These are phyloP conservation scores for Yamadazyma kanchanaburiensis DNA, from an alignment of 1,139 yeast species.

Conservation along the genomic window DNA sequence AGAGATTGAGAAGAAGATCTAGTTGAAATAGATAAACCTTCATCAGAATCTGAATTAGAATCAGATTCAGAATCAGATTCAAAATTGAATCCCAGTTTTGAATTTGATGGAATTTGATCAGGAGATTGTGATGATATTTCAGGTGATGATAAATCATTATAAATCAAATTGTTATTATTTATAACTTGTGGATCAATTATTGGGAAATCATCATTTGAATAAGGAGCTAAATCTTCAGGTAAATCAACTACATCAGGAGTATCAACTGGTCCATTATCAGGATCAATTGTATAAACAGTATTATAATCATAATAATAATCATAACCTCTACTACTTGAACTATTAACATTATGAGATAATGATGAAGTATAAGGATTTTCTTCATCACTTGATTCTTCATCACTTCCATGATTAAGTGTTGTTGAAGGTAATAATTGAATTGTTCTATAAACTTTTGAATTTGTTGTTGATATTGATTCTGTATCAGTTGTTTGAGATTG, in stretches of 20 bases:
- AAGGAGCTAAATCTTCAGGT: slow-evolving; percentile 42
- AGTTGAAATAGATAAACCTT: slow-evolving; percentile 40
- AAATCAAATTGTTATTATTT: slow-evolving; percentile 11
- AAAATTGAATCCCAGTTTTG: slow-evolving; percentile 11
- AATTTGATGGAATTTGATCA: slow-evolving; percentile 3
- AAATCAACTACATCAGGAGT: slow-evolving; percentile 43
- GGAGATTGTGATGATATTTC: not conserved
- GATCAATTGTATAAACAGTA: slow-evolving; percentile 67
- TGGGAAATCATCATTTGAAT: slow-evolving; percentile 37
- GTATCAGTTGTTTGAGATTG: slow-evolving; percentile 21
- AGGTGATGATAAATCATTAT: slow-evolving; percentile 4
- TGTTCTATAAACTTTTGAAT: slow-evolving; percentile 40
- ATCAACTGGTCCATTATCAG: slow-evolving; percentile 36
- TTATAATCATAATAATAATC: slow-evolving; percentile 87
- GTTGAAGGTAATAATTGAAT: slow-evolving; percentile 82
- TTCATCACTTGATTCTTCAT: slow-evolving; percentile 63
- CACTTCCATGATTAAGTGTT: slow-evolving; percentile 72
- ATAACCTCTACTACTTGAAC: slow-evolving; percentile 64
- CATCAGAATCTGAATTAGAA: slow-evolving; percentile 23
- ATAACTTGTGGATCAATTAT: slow-evolving; percentile 19
- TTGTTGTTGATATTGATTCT: slow-evolving; percentile 24
- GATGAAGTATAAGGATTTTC: slow-evolving; percentile 57
- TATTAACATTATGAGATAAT: slow-evolving; percentile 70
- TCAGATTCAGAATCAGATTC: slow-evolving; percentile 19
- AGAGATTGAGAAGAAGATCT: slow-evolving; percentile 43